phyloP scores from a whole-genome alignment of 257 asterid species.

The Thymus mandschuricus region DNA sequence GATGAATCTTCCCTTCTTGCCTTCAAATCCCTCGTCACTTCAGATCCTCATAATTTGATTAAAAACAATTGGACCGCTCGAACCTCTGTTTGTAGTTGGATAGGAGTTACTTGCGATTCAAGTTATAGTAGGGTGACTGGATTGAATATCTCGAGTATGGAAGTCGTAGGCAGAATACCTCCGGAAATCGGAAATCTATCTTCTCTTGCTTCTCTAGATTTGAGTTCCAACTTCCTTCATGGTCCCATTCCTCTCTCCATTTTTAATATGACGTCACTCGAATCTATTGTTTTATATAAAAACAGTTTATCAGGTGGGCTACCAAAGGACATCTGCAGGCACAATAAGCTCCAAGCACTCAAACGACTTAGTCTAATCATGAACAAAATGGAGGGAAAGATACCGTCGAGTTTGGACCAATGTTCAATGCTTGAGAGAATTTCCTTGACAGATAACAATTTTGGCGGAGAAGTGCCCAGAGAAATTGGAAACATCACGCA shows the following conservation, averaged over 20 bases:
- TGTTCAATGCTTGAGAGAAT: not conserved
- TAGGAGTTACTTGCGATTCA: constrained; percentile 29
- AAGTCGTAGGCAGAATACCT: constrained; percentile 33
- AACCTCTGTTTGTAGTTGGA: constrained; percentile 33
- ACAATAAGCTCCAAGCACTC: not conserved
- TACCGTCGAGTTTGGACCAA: not conserved
- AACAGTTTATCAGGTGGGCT: no score
- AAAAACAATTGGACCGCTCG: not conserved
- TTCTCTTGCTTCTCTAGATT: constrained; percentile 22
- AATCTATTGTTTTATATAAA: no score
- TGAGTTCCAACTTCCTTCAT: not conserved
- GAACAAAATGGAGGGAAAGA: not conserved
- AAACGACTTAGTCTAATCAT: not conserved
- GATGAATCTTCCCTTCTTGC: not conserved
- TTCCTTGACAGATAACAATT: not conserved
- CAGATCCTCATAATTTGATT: not conserved
- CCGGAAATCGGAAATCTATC: constrained; percentile 23
- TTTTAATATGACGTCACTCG: constrained; percentile 32
- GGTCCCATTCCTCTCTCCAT: constrained; percentile 27
- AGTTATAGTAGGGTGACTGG: constrained; percentile 24
- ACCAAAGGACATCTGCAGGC: no score
- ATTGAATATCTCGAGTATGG: constrained; percentile 11
- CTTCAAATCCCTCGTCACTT: not conserved
- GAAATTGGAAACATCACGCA: constrained; percentile 6
- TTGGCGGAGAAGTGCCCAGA: constrained; percentile 17